Evolutionary conservation across 495 filamentous ascomycete species (phyloP), one percentile per base, ranked within the genome.

Genomic region (Xylaria longipes): DNA sequence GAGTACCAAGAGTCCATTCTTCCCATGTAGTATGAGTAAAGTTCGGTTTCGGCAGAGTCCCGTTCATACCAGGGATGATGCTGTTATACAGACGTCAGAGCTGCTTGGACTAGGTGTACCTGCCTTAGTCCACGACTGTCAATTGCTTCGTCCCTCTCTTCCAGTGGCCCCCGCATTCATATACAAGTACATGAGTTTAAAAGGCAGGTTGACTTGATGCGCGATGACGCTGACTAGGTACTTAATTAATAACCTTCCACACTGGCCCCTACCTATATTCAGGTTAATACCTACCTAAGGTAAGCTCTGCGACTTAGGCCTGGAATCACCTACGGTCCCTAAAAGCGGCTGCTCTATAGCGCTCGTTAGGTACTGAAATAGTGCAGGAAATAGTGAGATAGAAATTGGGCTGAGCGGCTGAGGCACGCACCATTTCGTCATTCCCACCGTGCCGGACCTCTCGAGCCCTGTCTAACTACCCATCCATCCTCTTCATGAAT

Each of bases 351-450:
- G 50, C 9, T 9, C 22, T 12, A 4, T 50, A 25, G 46, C n/a
- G 22, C 4, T 22, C 7, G 14, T 25, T 12, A 61, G 54, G 37
- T 62, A 62, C 35, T 2, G 31, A 39, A 25, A 41, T 41, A 41
- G 35, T 22, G 31, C 14, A 4, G 2, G 31, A 39, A 25, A 41
- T 41, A 41, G 35, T 22, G 31, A 29, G 14, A 12, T 14, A 56
- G 8, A 5, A 33, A 17, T 6, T 6, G 12, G 27, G 25, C 64
- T n/a, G 29, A 33, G 45, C 31, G 25, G 64, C 64, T 54, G 45
- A 66, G 64, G 41, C 63, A 52, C 46, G 48, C 65, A 56, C 46
- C 33, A 50, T 67, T 56, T 67, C 65, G 65, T 67, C 65, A 67
- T 67, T 66, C 17, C 45, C 45, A 45, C 5, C 45, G 5, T 11